These are phyloP conservation scores for Dalbergia cultrata DNA, from an alignment of 306 rosid genomes.

Conservation along the genomic window DNA sequence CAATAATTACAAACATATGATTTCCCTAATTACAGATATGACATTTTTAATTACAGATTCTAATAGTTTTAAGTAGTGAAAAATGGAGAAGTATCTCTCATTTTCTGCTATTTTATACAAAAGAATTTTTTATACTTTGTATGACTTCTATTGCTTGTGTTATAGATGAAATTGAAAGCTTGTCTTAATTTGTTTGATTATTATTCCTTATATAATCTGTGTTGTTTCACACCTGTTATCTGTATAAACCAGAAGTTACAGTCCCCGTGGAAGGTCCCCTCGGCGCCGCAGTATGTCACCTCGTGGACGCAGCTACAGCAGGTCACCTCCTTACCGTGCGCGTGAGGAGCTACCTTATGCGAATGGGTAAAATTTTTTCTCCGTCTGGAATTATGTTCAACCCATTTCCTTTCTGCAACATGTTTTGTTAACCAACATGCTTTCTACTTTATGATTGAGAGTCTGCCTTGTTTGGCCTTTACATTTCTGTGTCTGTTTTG, in stretches of 20 bases:
- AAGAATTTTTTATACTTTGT: not conserved
- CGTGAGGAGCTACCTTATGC: constrained; percentile 92
- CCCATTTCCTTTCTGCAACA: not conserved
- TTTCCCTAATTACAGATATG: too few relatives aligned
- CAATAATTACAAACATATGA: too few relatives aligned
- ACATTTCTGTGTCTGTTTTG: not conserved
- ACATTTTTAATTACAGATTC: too few relatives aligned
- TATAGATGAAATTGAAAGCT: not conserved
- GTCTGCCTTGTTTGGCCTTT: not conserved
- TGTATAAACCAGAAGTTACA: constrained; percentile 74
- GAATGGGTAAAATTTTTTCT: constrained; percentile 73
- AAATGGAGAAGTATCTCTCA: not conserved
- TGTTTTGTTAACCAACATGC: not conserved
- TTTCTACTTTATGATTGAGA: not conserved
- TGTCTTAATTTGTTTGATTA: not conserved
- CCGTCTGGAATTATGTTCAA: constrained; percentile 8
- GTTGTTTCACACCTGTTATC: constrained; percentile 32
- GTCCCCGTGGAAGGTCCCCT: constrained; percentile 95
- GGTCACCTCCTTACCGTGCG: constrained; percentile 91
- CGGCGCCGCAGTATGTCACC: constrained; percentile 94
- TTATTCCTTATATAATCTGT: not conserved
- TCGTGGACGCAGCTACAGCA: constrained; percentile 91
- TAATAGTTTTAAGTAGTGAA: not conserved
- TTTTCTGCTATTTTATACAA: not conserved
- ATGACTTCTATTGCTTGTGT: not conserved